Evolutionary conservation across 768 basidiomycete genomes (phyloP), one percentile per base, ranked within the genome.

Genomic region (Mrakia blollopis): DNA sequence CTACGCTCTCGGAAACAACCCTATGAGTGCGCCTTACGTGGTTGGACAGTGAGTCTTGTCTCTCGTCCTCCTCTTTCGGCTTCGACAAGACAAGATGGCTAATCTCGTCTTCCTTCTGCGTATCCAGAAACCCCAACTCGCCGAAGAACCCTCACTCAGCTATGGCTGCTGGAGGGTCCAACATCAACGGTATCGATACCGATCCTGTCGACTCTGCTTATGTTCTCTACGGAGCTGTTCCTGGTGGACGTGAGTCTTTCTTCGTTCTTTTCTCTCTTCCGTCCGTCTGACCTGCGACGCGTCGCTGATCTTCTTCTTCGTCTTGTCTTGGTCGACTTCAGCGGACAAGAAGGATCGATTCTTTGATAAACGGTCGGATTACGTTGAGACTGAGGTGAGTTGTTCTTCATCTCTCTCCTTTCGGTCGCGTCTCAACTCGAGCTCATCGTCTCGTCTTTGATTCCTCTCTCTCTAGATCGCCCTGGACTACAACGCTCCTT

Each of bases 71-170:
- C 32, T 25, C 61, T 44, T n/a, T 50, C 39, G 18, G 57, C 21
- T 21, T 60, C 44, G 44, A 41, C 39, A 52, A 65, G 60, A 28
- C 63, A 1, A 16, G 30, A 9, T 18, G 30, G 21, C 47, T 50
- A 18, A 50, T 50, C 47, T 21, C 47, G 47, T 50, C 21, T 21
- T 50, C 16, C 47, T 50, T 50, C 47, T 7, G 10, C 30, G 21
- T 37, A 2, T 65, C 5, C 63, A 65, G 63, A 68, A 93, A 96
- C 83, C 92, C 94, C 1, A 95, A 96, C 82, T 91, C 95, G 18
- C 94, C 94, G 0, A 84, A 87, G 67, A 97, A 96, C 82, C 94
- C 94, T 0, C 94, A 96, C 81, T 92, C 91, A 8, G 94, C 93
- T 2, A 87, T 91, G 85, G 91, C 95, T 3, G 91, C 91, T 76